Evolutionary conservation across 805 yeast species (phyloP), one percentile per base, ranked within the genome.

Genomic region (Wickerhamomyces chambardii): DNA sequence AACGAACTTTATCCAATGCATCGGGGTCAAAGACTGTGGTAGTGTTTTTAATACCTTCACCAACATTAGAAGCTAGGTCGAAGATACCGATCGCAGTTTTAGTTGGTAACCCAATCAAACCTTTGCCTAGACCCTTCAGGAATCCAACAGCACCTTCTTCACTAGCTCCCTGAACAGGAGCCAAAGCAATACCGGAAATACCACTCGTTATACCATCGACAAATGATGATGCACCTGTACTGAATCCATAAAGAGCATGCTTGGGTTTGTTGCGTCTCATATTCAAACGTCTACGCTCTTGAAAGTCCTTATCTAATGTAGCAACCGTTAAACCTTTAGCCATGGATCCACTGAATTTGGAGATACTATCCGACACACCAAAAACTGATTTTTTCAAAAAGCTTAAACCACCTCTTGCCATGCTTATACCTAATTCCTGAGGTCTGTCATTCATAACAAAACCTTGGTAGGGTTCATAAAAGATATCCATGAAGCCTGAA

Each of bases 401-500:
- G 56, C 95, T 84, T 42, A 86, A 61, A 1, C 97, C 95, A 39
- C 99, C 99, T 53, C 87, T 90, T 2, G 99, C 98, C 30, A 92
- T 58, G 4, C 95, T 94, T 39, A 92, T 84, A 29, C 98, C 97
- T 28, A 92, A 63, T 47, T 94, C 99, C 51, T 85, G 95, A 1
- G 98, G 98, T 28, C 97, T 65, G 56, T 92, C 98, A 42, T 83
- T 90, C 73, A 92, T 75, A 33, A 90, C 75, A 47, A 85, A 84
- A 0, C 99, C 99, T 53, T 87, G 92, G 50, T 90, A 92, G 4
- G 99, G 99, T 53, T 90, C 97, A 53, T 92, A 92, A 56, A 92
- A 92, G 15, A 92, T 82, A 56, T 92, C 99, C 74, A 87, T 73
- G 10, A 92, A 92, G 35, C 99, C 99, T 0, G 97, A 86, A 38